Conservation (phyloP, 768 basidiomycete genomes). For the Clitopilus hobsonii region DNA sequence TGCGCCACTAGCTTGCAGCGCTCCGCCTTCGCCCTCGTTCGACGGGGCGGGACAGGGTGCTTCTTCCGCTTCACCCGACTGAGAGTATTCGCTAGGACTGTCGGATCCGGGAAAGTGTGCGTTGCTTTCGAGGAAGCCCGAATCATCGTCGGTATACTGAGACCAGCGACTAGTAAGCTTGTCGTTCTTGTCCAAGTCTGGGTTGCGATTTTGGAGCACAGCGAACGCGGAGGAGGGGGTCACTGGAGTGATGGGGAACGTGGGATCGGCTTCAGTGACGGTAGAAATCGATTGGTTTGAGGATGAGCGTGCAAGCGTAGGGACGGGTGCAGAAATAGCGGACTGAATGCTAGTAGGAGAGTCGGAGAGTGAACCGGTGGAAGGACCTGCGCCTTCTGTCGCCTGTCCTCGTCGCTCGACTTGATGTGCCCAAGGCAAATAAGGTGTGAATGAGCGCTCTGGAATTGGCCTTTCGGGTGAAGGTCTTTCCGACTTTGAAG, state of each 20-base stretch:
- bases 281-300: neutral
- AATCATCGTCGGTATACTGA: neutral
- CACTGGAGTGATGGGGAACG: neutral
- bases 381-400: neutral
- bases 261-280: neutral
- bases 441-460: neutral
- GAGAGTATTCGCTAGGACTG: neutral
- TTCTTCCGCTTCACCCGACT: constrained; percentile 1
- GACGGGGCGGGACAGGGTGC: neutral
- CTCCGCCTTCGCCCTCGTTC: neutral
- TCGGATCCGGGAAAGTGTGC: neutral
- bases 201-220: neutral
- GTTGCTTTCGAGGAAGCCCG: neutral
- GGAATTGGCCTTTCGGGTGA: neutral
- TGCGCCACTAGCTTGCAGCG: neutral
- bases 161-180: neutral
- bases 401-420: neutral
- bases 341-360: neutral
- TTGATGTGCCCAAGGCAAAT: neutral
- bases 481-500: neutral
- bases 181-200: neutral
- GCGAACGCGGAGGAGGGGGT: neutral
- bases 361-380: neutral
- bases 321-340: neutral
- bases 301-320: neutral